Base-by-base conservation (phyloP, 495 filamentous ascomycete genomes). In the Aspergillus sclerotioniger region DNA sequence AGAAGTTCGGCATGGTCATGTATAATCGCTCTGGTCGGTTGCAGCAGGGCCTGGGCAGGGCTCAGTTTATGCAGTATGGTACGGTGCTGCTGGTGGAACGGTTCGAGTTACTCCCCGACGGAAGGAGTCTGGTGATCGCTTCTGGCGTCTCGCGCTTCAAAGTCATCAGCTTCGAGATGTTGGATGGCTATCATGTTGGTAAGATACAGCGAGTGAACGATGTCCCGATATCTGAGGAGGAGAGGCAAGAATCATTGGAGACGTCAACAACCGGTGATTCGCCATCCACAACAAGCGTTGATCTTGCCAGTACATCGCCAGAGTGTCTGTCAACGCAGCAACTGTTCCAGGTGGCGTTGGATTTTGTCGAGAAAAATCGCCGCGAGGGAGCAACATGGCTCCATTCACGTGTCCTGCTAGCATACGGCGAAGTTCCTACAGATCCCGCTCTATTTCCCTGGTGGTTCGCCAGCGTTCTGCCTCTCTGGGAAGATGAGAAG, bases 401-500 rank as follows among this genome's bases (percentile, higher is more conserved):
- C 4, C 82, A 87, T 37, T 76, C 82, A 20, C 82, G 84, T 6
- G 84, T 91, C 2, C 71, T 91, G 46, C 66, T 82, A 12, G 86
- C 86, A n/a, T 94, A 92, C 64, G 91, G 91, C 8, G 80, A 85
- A 37, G 85, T 84, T 15, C 92, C 91, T 0, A 76, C 80, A 7
- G 90, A 96, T 68, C 84, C 90, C 2, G 84, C 85, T 0, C 65
- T 82, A 12, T 94, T 96, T 62, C 89, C 91, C 0, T 97, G 90
- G 78, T 97, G 92, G 92, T 88, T 97, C 59, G 91, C 90, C 15
- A 88, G 82, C 62, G 84, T 95, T 50, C 66, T 95, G 9, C 91
- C 90, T 15, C 83, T 92, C 32, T 79, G 79, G 39, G 89, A 91
- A 16, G 78, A 85, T 20, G 87, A 95, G 58, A 93, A 92, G 64